Conservation (phyloP, 2,329 filamentous ascomycete genomes). For the Talaromyces islandicus region DNA sequence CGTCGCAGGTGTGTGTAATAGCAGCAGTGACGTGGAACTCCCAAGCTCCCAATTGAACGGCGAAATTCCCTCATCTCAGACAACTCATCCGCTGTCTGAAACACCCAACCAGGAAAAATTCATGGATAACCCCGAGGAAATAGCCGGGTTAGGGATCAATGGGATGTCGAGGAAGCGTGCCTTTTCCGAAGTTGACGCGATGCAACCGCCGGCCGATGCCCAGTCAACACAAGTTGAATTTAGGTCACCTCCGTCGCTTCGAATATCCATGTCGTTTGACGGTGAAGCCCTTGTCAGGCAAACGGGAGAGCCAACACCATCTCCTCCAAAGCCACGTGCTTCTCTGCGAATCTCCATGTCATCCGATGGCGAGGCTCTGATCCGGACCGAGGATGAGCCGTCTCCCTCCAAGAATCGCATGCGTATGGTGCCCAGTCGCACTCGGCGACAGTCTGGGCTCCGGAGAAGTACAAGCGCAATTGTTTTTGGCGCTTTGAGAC, state of each 20-base stretch:
- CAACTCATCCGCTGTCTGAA: not conserved
- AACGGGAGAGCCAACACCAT: slow-evolving; percentile 34
- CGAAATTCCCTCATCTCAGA: not conserved
- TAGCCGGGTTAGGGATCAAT: slow-evolving; percentile 6
- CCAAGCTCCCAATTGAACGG: not conserved
- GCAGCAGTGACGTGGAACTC: not conserved
- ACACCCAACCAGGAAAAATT: not conserved
- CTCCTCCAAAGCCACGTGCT: slow-evolving; percentile 34
- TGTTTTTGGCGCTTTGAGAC: slow-evolving; percentile 51
- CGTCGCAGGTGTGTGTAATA: not conserved
- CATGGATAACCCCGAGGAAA: not conserved
- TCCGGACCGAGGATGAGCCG: slow-evolving; percentile 65
- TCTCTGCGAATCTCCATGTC: slow-evolving; percentile 74
- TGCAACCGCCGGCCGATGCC: not conserved
- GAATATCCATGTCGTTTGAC: slow-evolving; percentile 37
- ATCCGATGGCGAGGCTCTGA: slow-evolving; percentile 82
- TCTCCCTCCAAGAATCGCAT: slow-evolving; percentile 55
- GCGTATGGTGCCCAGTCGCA: slow-evolving; percentile 42
- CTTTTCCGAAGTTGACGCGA: slow-evolving; percentile 21
- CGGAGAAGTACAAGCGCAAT: slow-evolving; percentile 68
- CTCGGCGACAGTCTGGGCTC: slow-evolving; percentile 49
- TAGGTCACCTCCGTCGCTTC: slow-evolving; percentile 33
- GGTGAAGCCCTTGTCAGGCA: slow-evolving; percentile 33
- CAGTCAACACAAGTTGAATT: slow-evolving; percentile 4
- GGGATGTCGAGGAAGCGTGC: slow-evolving; percentile 29